Evolutionary conservation across 306 rosid genomes (phyloP).

Genomic region (Chamaecrista fasciculata): DNA sequence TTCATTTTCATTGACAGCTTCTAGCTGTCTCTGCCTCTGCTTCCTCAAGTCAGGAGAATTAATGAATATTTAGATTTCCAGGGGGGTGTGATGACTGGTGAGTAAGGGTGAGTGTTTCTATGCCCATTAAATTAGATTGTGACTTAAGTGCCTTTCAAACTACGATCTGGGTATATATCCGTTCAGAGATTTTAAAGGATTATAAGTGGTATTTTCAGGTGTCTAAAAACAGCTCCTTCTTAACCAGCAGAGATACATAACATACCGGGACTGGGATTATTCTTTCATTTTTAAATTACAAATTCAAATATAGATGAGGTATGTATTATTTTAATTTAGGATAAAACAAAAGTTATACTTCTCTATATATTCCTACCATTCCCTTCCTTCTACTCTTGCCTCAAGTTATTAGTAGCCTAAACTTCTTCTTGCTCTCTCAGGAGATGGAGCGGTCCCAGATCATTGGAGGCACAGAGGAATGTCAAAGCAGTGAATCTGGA

Average conservation of each 20-base stretch:
- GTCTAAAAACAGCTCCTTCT: conserved; percentile 31
- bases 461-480: conserved; percentile 70
- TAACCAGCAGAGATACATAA: conserved; percentile 2
- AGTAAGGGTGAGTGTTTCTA: conserved; percentile 35
- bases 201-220: conserved; percentile 28
- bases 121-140: conserved; percentile 33
- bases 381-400: not conserved
- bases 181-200: conserved; percentile 6
- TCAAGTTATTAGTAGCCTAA: not conserved
- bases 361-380: not conserved
- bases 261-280: too few relatives aligned
- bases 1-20: conserved; percentile 72
- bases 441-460: conserved; percentile 63
- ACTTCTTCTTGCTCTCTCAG: conserved; percentile 7
- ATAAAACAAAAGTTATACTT: too few relatives aligned
- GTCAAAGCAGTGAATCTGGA: conserved; percentile 94
- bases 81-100: conserved; percentile 52
- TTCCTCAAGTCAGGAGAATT: conserved; percentile 65
- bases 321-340: too few relatives aligned
- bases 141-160: conserved; percentile 25
- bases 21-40: conserved; percentile 73
- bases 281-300: too few relatives aligned
- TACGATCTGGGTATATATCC: conserved; percentile 19
- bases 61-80: conserved; percentile 59
- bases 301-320: too few relatives aligned